phyloP scores from a whole-genome alignment of 2,329 filamentous ascomycete species.

The Nakataea oryzae region DNA sequence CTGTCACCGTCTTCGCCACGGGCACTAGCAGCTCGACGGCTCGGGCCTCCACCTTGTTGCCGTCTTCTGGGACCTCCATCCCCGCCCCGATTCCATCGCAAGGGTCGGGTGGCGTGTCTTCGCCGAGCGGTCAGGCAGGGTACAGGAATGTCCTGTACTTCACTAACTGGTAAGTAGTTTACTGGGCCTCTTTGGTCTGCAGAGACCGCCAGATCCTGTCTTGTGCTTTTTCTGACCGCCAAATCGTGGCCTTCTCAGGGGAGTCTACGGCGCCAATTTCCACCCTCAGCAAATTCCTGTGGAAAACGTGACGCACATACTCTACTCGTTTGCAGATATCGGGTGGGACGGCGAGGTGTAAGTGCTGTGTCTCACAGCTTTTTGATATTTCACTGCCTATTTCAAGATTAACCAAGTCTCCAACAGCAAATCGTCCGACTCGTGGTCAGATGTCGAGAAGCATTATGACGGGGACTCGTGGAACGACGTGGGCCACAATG shows the following conservation, averaged over 20 bases:
- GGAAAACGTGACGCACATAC: conserved; percentile 61
- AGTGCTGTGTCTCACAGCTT: conserved; percentile 10
- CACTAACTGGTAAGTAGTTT: conserved; percentile 37
- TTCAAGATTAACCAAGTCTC: neutral
- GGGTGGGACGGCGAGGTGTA: conserved; percentile 33
- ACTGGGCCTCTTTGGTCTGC: neutral
- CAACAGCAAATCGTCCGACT: conserved; percentile 41
- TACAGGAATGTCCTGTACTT: conserved; percentile 30
- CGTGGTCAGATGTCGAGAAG: conserved; percentile 54
- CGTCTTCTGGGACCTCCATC: neutral
- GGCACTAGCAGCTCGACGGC: neutral
- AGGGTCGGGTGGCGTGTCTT: neutral
- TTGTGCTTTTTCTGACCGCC: neutral
- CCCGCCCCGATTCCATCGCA: neutral
- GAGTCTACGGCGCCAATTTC: conserved; percentile 33
- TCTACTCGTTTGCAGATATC: conserved; percentile 48
- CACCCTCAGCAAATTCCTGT: conserved; percentile 58
- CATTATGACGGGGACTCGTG: conserved; percentile 57
- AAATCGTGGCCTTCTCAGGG: conserved; percentile 18
- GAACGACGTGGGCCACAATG: conserved; percentile 49
- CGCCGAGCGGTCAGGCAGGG: neutral
- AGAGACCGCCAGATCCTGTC: neutral
- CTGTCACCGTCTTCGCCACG: neutral
- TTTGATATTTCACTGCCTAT: neutral
- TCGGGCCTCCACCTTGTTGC: neutral